Evolutionary conservation across 345 rosid species (phyloP), one percentile per base, ranked within the genome.

Genomic region (Geranium rotundifolium): DNA sequence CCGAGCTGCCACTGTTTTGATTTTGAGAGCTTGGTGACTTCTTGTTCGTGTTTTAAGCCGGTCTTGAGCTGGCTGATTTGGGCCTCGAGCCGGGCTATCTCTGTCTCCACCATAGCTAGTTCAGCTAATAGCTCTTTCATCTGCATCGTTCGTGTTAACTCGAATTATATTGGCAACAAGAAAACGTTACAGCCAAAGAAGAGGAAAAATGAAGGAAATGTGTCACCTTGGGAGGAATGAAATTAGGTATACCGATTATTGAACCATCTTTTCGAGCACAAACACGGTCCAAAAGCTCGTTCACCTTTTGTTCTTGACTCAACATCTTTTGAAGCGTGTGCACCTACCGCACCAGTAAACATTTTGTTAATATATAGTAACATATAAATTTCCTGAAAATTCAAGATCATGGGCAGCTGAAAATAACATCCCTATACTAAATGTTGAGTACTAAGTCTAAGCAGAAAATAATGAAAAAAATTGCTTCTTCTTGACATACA

Each of bases 151-250:
- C n/a, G n/a, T n/a, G n/a, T n/a, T n/a, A n/a, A n/a, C n/a, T n/a
- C 18, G 14, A 0, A 20, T 30, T 7, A 17, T 16, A 49, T 31
- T 15, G 15, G 0, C 1, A 9, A 46, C 20, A 65, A 46, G 7
- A 19, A 23, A 49, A 23, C 27, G 2, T 23, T n/a, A 19, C 5
- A 37, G n/a, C 29, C 52, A 65, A 58, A 63, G 20, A 65, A 29
- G 19, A 56, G 30, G 52, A 17, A 17, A n/a, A 23, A 19, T 23
- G 57, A 57, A 49, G 52, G 19, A 18, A 56, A 17, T 27, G 31
- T 3, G 54, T 62, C 77, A 82, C 98, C 92, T 89, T 87, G 3
- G 95, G 89, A 76, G 91, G 96, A 60, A 90, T 87, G 68, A 80
- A 84, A 39, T 70, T 73, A 15, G 98, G 96, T 71, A 87, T 79